Conservation (phyloP, 768 basidiomycete genomes). For the Calocera viscosa region DNA sequence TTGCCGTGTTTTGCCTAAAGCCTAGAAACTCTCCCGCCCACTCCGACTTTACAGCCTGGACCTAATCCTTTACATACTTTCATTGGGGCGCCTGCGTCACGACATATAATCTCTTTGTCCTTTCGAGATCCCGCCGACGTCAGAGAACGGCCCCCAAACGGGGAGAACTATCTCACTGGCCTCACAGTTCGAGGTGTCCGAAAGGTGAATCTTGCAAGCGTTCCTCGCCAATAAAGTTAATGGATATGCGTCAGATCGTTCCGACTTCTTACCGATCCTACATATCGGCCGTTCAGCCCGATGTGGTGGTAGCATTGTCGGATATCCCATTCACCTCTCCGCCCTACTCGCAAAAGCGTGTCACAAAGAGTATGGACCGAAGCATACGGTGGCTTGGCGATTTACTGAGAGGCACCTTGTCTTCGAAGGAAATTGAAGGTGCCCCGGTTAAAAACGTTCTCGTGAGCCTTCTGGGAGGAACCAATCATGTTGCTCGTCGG, state of each 20-base stretch:
- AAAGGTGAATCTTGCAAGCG: constrained; percentile 37
- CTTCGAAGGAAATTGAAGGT: background rate
- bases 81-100: constrained; percentile 39
- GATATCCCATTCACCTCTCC: constrained; percentile 55
- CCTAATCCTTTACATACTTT: constrained; percentile 49
- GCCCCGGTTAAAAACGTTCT: constrained; percentile 38
- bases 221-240: constrained; percentile 5
- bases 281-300: constrained; percentile 44
- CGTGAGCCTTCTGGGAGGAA: constrained; percentile 57
- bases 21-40: constrained; percentile 53
- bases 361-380: constrained; percentile 63
- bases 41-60: constrained; percentile 47
- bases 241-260: constrained; percentile 34
- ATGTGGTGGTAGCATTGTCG: constrained; percentile 56
- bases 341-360: constrained; percentile 64
- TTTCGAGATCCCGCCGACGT: constrained; percentile 53
- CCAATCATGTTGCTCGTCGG: constrained; percentile 42
- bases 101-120: constrained; percentile 47
- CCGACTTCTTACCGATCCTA: constrained; percentile 45
- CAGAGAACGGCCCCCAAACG: constrained; percentile 61
- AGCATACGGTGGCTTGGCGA: constrained; percentile 50
- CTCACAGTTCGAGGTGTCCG: constrained; percentile 55
- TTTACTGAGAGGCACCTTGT: constrained; percentile 31
- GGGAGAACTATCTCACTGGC: constrained; percentile 43
- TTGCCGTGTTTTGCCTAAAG: constrained; percentile 30